Percentiles rank a stretch among this genome's conserved stretches.
Evolutionary conservation across 345 rosid genomes (phyloP).

Genomic region (Bruguiera gymnorhiza): DNA sequence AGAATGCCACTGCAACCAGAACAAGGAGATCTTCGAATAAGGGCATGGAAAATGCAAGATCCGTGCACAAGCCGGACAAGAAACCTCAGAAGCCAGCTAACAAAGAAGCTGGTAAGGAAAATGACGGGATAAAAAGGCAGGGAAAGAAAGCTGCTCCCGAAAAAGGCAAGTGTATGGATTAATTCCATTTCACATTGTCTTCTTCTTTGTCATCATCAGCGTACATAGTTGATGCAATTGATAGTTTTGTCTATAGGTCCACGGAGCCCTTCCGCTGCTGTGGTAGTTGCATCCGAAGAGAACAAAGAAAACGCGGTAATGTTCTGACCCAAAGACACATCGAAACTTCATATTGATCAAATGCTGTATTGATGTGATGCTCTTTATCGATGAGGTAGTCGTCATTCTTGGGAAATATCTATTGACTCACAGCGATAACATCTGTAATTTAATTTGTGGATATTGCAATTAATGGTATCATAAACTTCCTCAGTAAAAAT

Average conservation of each 20-base stretch:
- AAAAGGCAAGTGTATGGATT: slow-evolving; percentile 40
- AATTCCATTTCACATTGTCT: neutral
- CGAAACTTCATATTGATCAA: neutral
- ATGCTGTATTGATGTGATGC: too few relatives aligned
- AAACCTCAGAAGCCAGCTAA: slow-evolving; percentile 50
- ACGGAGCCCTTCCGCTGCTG: slow-evolving; percentile 33
- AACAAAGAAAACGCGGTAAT: slow-evolving; percentile 85
- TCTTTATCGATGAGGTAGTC: too few relatives aligned
- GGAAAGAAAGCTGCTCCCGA: slow-evolving; percentile 41
- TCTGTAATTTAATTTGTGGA: too few relatives aligned
- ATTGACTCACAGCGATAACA: too few relatives aligned
- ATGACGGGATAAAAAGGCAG: slow-evolving; percentile 39
- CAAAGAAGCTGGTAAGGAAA: slow-evolving; percentile 39
- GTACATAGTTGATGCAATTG: neutral
- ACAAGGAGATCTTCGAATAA: slow-evolving; percentile 35
- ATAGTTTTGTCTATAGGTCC: slow-evolving; percentile 35
- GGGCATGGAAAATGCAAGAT: slow-evolving; percentile 36
- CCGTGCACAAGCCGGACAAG: slow-evolving; percentile 46
- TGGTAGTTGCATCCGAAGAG: slow-evolving; percentile 33
- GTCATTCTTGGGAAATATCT: too few relatives aligned
- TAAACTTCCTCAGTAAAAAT: too few relatives aligned
- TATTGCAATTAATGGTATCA: too few relatives aligned
- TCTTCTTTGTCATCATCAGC: neutral
- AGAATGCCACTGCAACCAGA: slow-evolving; percentile 38
- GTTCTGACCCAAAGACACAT: neutral